These are phyloP conservation scores for Aspergillus fumigatiaffinis DNA, from an alignment of 2,329 filamentous ascomycete species.

Conservation along the genomic window DNA sequence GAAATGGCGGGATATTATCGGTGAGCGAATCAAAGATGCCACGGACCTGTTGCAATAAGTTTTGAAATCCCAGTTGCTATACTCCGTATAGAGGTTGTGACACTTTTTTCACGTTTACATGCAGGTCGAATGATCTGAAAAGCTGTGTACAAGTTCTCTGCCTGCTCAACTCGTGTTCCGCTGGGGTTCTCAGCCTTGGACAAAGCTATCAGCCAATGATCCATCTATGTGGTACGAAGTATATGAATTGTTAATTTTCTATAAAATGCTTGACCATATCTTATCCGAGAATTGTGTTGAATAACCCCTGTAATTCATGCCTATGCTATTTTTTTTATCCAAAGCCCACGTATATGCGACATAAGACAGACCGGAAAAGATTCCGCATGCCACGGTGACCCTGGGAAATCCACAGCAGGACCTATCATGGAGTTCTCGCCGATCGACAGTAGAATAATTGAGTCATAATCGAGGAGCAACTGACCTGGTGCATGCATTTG, in stretches of 20 bases:
- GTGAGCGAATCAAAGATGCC: constrained; percentile 32
- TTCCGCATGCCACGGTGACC: not conserved
- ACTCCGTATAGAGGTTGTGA: not conserved
- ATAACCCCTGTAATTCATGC: not conserved
- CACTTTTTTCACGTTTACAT: not conserved
- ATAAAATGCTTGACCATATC: not conserved
- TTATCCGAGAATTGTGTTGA: not conserved
- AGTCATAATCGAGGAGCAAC: not conserved
- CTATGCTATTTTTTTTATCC: not conserved
- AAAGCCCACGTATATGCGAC: not conserved
- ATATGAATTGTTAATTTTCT: not conserved
- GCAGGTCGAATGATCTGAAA: not conserved
- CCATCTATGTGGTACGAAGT: not conserved
- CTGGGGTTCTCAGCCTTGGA: not conserved
- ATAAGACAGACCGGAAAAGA: not conserved
- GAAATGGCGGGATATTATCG: constrained; percentile 41
- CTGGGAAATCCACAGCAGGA: not conserved
- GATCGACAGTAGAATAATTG: not conserved
- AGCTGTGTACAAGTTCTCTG: not conserved
- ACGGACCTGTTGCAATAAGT: constrained; percentile 26
- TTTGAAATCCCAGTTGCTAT: not conserved
- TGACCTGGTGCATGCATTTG: not conserved
- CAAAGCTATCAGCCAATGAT: not conserved
- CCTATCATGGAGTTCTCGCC: not conserved
- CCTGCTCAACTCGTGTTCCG: too few species aligned